phyloP scores from a whole-genome alignment of 441 rosid species.

The Macaranga tanarius region DNA sequence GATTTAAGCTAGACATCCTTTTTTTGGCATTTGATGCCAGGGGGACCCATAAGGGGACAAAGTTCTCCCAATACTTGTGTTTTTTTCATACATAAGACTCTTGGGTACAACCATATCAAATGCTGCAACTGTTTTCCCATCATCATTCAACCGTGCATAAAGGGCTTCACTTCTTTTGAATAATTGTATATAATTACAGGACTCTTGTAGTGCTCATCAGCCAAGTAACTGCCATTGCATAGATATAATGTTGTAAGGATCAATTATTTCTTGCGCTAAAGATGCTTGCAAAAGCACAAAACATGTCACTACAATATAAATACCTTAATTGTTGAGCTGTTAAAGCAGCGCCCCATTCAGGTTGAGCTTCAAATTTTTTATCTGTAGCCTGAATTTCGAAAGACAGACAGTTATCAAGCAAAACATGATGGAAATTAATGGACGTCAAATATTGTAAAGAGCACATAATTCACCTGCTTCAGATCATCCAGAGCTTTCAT shows the following conservation, averaged over 20 bases:
- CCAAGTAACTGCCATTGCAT: constrained; percentile 52
- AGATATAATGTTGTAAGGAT: not conserved
- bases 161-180: constrained; percentile 71
- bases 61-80: too few species aligned
- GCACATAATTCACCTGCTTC: constrained; percentile 45
- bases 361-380: constrained; percentile 50
- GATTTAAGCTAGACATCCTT: too few species aligned
- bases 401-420: not conserved
- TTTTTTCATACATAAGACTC: too few species aligned
- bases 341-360: constrained; percentile 61
- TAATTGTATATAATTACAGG: constrained; percentile 63
- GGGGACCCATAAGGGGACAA: too few species aligned
- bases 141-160: constrained; percentile 69
- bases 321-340: constrained; percentile 80
- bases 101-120: constrained; percentile 79
- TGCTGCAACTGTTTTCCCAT: constrained; percentile 78
- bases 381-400: constrained; percentile 40
- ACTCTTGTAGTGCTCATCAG: constrained; percentile 61
- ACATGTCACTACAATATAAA: not conserved
- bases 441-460: not conserved
- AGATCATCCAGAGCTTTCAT: constrained; percentile 54
- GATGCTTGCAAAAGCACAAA: too few species aligned
- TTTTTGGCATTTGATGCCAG: not conserved
- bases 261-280: too few species aligned
- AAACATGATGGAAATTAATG: not conserved